Percentiles rank a stretch among this genome's conserved stretches.
Conservation (phyloP, 2,329 filamentous ascomycete genomes). For the Talaromyces sp. region DNA sequence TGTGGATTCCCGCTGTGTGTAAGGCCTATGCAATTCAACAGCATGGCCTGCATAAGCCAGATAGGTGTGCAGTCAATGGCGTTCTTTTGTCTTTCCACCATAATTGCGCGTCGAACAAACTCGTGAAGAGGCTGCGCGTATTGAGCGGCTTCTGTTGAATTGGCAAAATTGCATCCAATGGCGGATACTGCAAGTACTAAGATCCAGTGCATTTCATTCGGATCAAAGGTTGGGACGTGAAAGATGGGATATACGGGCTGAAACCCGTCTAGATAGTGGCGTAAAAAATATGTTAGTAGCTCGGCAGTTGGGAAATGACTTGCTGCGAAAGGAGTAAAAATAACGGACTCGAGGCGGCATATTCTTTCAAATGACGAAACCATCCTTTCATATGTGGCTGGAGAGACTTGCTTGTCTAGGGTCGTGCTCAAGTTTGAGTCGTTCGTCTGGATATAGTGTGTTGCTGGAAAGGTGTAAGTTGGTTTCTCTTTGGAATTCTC, state of each 20-base stretch:
- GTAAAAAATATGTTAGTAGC: slow-evolving; percentile 25
- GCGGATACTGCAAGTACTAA: slow-evolving; percentile 34
- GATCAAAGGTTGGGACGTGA: slow-evolving; percentile 32
- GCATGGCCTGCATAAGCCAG: slow-evolving; percentile 25
- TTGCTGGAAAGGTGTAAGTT: slow-evolving; percentile 14
- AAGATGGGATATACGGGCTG: slow-evolving; percentile 37
- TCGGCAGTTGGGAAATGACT: slow-evolving; percentile 23
- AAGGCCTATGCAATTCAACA: slow-evolving; percentile 29
- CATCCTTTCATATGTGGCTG: slow-evolving; percentile 23
- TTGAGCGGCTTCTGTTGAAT: slow-evolving; percentile 20
- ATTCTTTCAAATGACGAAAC: slow-evolving; percentile 24
- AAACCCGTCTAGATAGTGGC: slow-evolving; percentile 34
- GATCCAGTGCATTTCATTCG: slow-evolving; percentile 34
- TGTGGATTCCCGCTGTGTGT: slow-evolving; percentile 22
- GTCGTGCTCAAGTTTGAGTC: slow-evolving; percentile 14
- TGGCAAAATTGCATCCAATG: slow-evolving; percentile 34
- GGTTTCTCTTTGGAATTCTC: background rate
- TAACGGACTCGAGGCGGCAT: slow-evolving; percentile 24
- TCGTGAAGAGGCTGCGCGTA: slow-evolving; percentile 35
- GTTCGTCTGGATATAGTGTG: slow-evolving; percentile 15
- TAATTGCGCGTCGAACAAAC: slow-evolving; percentile 34
- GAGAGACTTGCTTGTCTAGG: slow-evolving; percentile 16
- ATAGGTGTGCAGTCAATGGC: slow-evolving; percentile 13
- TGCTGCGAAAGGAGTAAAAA: slow-evolving; percentile 28
- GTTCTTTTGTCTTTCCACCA: slow-evolving; percentile 27